Percentiles rank a stretch among this genome's conserved stretches.
Evolutionary conservation across 2,329 filamentous ascomycete genomes (phyloP).

Genomic region (Phyllosticta paracitricarpa): DNA sequence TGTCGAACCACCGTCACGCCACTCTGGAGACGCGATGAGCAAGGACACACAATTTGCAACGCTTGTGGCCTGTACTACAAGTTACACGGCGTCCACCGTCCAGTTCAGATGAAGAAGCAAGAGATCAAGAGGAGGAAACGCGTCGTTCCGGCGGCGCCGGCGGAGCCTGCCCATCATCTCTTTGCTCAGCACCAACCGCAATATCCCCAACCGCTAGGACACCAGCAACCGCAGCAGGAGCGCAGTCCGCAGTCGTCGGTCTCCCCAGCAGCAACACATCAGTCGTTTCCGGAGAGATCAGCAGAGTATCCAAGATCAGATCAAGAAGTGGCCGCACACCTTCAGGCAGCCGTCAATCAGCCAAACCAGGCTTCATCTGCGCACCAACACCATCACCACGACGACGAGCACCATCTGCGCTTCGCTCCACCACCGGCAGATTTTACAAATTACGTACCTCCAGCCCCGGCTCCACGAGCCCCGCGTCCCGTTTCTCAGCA

Average conservation of each 20-base stretch:
- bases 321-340: constrained; percentile 6
- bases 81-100: constrained; percentile 83
- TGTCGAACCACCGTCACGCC: constrained; percentile 95
- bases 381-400: background rate
- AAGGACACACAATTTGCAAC: constrained; percentile 95
- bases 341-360: constrained; percentile 3
- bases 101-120: constrained; percentile 97
- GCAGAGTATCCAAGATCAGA: constrained; percentile 5
- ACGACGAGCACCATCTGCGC: background rate
- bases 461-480: background rate
- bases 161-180: constrained; percentile 4
- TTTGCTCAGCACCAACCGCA: constrained; percentile 8
- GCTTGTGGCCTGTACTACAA: constrained; percentile 88
- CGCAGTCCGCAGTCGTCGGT: constrained; percentile 3
- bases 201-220: background rate
- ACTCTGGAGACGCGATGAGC: constrained; percentile 87
- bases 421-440: constrained; percentile 5
- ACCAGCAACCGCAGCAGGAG: background rate
- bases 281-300: constrained; percentile 3
- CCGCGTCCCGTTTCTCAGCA: constrained; percentile 1
- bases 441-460: constrained; percentile 6
- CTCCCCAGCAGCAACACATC: constrained; percentile 3
- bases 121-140: constrained; percentile 94
- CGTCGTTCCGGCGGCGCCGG: constrained; percentile 52
- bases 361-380: background rate